A percentile compares a stretch with the other conserved stretches of the same genome.
phyloP scores from a whole-genome alignment of 2,329 filamentous ascomycete genomes.

The Hymenoscyphus infarciens region DNA sequence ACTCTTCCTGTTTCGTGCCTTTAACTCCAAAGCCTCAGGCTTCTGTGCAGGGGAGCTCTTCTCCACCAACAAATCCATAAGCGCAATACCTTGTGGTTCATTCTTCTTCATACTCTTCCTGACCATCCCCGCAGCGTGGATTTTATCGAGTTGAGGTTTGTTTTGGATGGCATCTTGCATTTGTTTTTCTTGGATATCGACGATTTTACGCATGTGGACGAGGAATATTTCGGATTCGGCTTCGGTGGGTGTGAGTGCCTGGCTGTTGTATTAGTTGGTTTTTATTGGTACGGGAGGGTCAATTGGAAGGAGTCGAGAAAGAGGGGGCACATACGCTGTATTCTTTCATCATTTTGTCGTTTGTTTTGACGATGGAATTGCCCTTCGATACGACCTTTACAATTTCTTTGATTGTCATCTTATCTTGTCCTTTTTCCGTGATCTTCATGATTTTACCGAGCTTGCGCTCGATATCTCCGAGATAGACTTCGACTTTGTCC shows the following conservation, averaged over 20 bases:
- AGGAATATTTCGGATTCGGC: constrained; percentile 26
- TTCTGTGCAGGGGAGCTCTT: neutral
- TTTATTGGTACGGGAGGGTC: neutral
- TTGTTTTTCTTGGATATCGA: constrained; percentile 28
- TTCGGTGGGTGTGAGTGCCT: constrained; percentile 21
- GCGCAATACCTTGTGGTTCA: neutral
- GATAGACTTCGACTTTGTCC: constrained; percentile 4
- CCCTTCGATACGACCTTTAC: constrained; percentile 32
- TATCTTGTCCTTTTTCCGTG: constrained; percentile 26
- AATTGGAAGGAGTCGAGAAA: neutral
- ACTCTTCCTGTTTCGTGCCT: neutral
- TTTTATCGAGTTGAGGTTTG: constrained; percentile 20
- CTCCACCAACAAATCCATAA: neutral
- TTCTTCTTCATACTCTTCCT: constrained; percentile 1
- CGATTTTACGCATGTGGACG: constrained; percentile 25
- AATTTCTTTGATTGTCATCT: constrained; percentile 27
- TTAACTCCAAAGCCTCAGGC: neutral
- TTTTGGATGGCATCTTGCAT: constrained; percentile 24
- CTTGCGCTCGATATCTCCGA: constrained; percentile 5
- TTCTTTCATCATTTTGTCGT: constrained; percentile 30
- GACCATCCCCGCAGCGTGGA: constrained; percentile 11
- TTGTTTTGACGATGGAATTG: constrained; percentile 30
- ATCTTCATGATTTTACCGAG: constrained; percentile 30
- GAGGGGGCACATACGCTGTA: constrained; percentile 25
- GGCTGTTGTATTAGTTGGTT: neutral